phyloP scores from a whole-genome alignment of 1,284 basidiomycete species.

The Rhodotorula sp. region DNA sequence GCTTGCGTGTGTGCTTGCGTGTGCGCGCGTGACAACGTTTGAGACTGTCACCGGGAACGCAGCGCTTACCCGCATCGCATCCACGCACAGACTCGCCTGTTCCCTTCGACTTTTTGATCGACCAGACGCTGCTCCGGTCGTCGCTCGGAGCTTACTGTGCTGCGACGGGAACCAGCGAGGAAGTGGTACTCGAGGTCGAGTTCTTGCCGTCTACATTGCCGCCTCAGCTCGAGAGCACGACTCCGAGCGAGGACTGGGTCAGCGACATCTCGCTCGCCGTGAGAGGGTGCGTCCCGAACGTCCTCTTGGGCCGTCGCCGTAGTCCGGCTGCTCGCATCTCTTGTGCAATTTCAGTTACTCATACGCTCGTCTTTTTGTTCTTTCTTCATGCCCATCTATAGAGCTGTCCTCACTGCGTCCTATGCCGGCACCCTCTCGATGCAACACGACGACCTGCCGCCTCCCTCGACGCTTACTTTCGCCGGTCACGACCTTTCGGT shows the following conservation, averaged over 20 bases:
- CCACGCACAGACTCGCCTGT: conserved; percentile 55
- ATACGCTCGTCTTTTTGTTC: conserved; percentile 2
- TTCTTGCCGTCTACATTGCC: conserved; percentile 91
- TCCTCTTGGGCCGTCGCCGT: conserved; percentile 4
- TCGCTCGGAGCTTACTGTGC: conserved; percentile 75
- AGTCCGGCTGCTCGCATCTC: conserved; percentile 1
- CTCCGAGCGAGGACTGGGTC: conserved; percentile 93
- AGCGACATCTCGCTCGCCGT: conserved; percentile 71
- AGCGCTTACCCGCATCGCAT: not conserved
- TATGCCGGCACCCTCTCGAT: conserved; percentile 48
- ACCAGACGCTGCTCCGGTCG: conserved; percentile 73
- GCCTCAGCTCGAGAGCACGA: conserved; percentile 73
- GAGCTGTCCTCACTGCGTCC: conserved; percentile 47
- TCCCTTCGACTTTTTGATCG: conserved; percentile 91
- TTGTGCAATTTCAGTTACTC: conserved; percentile 8
- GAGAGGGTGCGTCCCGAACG: conserved; percentile 59
- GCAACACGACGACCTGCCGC: conserved; percentile 39
- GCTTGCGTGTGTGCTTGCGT: not conserved
- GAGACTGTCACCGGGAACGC: not conserved
- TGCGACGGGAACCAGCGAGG: conserved; percentile 58
- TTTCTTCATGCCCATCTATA: conserved; percentile 14
- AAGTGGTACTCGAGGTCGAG: conserved; percentile 88
- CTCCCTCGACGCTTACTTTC: conserved; percentile 50
- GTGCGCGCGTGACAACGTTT: not conserved
- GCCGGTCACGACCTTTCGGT: conserved; percentile 65